Base-by-base conservation (phyloP, 2,329 filamentous ascomycete genomes). In the Cyphellophora attinorum region DNA sequence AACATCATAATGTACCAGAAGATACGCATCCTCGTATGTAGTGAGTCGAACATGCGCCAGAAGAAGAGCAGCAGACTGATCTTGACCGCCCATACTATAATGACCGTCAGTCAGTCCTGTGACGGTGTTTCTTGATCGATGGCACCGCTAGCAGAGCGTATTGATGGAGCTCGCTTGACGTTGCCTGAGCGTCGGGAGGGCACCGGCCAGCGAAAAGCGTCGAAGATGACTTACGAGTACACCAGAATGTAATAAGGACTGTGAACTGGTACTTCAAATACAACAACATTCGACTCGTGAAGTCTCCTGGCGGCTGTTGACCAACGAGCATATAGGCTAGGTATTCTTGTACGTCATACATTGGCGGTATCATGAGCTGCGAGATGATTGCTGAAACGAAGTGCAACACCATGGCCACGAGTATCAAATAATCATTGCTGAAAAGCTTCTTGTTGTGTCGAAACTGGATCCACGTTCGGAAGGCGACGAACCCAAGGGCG, bases 371-470 rank as follows among this genome's bases (percentile, higher is more conserved):
- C n/a, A n/a, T n/a, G 21, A 25, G 21, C 21, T 25, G 21, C 8
- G 8, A 25, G n/a, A 25, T n/a, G 8, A n/a, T n/a, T n/a, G n/a
- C 21, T 8, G 21, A 8, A 25, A 8, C 21, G n/a, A n/a, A 8
- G n/a, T 25, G 21, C 8, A 8, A 25, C 8, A 25, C 21, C 8
- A 25, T 25, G 8, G 21, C 21, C 21, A n/a, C 21, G n/a, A 25
- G n/a, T 25, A 25, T 25, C 21, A 25, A n/a, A 8, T n/a, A 25
- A n/a, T 25, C 21, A n/a, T 25, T 25, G 21, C 21, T 25, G 21
- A 25, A 25, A 8, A 25, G 21, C n/a, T n/a, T 25, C 21, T 25
- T 25, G 21, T n/a, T 25, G 21, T 25, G 8, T 8, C 21, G 21
- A n/a, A 8, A 25, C 21, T 25, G 21, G 8, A 25, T n/a, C 21